phyloP scores from a whole-genome alignment of 768 basidiomycete species.

The Russula sp. region DNA sequence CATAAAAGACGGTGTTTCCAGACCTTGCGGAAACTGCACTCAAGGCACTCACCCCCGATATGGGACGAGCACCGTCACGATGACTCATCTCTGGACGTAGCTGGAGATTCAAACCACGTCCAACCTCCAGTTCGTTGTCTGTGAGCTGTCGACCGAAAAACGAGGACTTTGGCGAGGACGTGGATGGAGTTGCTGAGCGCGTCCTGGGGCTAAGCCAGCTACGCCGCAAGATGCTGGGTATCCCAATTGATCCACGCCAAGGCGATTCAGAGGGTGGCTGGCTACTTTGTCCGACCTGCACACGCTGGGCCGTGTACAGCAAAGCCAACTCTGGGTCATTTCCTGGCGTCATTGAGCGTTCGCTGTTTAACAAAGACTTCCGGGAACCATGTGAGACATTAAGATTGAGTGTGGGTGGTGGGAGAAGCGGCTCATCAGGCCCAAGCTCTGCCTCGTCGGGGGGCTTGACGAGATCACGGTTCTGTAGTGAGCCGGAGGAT shows the following conservation, averaged over 20 bases:
- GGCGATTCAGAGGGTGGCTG: constrained; percentile 27
- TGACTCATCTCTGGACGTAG: constrained; percentile 17
- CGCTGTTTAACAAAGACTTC: constrained; percentile 27
- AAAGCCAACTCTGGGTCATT: constrained; percentile 36
- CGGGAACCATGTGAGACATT: constrained; percentile 8
- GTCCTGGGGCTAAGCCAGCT: constrained; percentile 23
- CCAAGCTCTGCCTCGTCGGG: constrained; percentile 16
- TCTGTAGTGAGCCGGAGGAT: not conserved
- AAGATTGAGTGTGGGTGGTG: constrained; percentile 10
- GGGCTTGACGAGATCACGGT: not conserved
- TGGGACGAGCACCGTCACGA: constrained; percentile 41
- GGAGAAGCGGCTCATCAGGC: constrained; percentile 18
- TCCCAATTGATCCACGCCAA: constrained; percentile 15
- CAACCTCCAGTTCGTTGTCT: constrained; percentile 24
- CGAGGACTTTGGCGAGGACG: constrained; percentile 11
- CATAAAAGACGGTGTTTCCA: constrained; percentile 56
- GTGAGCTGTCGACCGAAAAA: constrained; percentile 12
- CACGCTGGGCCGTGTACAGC: constrained; percentile 46
- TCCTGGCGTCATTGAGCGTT: constrained; percentile 29
- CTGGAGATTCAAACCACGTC: constrained; percentile 31
- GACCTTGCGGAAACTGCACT: constrained; percentile 39
- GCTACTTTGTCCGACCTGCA: constrained; percentile 29
- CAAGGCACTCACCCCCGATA: constrained; percentile 50
- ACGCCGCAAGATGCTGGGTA: constrained; percentile 12
- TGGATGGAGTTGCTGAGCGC: constrained; percentile 8